Conservation (phyloP, 495 filamentous ascomycete species). For the Talaromyces adpressus region DNA sequence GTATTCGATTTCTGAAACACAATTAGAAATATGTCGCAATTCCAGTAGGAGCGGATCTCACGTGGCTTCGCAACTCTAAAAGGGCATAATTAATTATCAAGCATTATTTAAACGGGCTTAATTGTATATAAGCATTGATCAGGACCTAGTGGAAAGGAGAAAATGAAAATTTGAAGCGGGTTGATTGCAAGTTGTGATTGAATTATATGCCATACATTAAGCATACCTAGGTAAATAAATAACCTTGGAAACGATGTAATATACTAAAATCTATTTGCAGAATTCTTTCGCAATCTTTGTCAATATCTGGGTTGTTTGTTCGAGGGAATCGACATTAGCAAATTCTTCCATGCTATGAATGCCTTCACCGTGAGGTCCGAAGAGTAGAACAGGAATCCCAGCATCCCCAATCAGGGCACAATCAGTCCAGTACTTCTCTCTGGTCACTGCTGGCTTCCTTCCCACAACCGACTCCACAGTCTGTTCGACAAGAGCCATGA, state of each 20-base stretch:
- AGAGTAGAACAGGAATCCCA: too few species aligned
- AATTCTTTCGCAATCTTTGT: not conserved
- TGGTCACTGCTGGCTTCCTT: too few species aligned
- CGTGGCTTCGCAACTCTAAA: not conserved
- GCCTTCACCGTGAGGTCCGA: not conserved
- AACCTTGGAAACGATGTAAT: not conserved
- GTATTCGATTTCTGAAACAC: not conserved
- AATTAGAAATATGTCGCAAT: not conserved
- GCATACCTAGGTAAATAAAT: not conserved
- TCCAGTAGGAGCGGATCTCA: not conserved
- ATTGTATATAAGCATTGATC: too few species aligned
- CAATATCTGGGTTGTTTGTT: not conserved
- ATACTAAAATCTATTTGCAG: not conserved
- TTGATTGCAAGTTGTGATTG: too few species aligned
- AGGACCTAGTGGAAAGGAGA: too few species aligned
- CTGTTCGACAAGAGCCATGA: too few species aligned
- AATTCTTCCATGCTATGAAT: not conserved
- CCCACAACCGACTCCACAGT: too few species aligned
- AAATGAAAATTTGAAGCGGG: too few species aligned
- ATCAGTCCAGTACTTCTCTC: too few species aligned
- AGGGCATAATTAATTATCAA: not conserved
- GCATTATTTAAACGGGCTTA: not conserved
- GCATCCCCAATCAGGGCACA: too few species aligned
- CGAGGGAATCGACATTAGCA: not conserved
- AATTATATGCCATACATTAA: not conserved